Base-by-base conservation (phyloP, 2,329 filamentous ascomycete species). In the Myotisia sp. region DNA sequence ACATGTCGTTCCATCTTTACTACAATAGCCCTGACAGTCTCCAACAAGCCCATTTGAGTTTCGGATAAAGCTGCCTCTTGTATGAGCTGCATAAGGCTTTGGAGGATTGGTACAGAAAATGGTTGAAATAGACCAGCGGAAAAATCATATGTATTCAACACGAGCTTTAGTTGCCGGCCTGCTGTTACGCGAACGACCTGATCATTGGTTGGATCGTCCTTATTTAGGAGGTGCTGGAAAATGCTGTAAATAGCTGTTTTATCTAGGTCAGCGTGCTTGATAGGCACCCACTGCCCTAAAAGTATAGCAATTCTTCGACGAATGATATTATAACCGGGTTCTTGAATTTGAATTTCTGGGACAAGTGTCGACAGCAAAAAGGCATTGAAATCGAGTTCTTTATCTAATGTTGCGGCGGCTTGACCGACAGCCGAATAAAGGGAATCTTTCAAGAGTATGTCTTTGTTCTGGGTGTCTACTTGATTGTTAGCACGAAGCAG, bases 391-490 rank as follows among this genome's bases (percentile, higher is more conserved):
- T 95, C 80, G 42, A 94, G 73, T 7, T 73, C 65, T 29, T 76
- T 64, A 39, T 77, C 68, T 10, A 95, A 63, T 24, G 86, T 76
- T 2, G 82, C 69, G 1, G 86, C 82, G 0, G 90, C 75, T 33
- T 94, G 67, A 2, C 87, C 86, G 60, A 98, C 78, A 7, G 87
- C 85, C 4, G 83, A 92, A 51, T 98, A 98, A 1, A 95, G 76
- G 0, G 87, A 87, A 53, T 98, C 90, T 53, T 94, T 95, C 39
- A 81, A 74, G 10, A 90, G 68, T 8, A 95, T 70, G 42, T 90
- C 76, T 26, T 67, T 65, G 40, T 74, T 74, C 7, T 71, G 61
- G 3, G 65, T 63, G n/a, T 56, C 66, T 70, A 36, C 10, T 6
- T 12, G 10, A 24, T 20, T 18, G 23, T 41, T 42, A 38, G 14